Evolutionary conservation across 2,329 filamentous ascomycete species (phyloP).

Genomic region (Penicillium verrucosum): DNA sequence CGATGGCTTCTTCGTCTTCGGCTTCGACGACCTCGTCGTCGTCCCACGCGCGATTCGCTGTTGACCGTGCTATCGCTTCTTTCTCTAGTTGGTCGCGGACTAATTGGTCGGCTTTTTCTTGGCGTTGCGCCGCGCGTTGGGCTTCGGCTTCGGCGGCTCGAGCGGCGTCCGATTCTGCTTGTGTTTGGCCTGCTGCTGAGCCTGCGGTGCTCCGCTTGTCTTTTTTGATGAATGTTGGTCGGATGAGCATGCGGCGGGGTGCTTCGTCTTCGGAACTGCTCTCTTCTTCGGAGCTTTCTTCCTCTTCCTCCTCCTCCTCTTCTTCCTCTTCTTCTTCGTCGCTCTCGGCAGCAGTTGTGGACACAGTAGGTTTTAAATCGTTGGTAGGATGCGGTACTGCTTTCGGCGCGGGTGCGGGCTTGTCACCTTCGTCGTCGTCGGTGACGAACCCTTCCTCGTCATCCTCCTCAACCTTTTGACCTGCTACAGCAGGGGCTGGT

Average conservation of each 20-base stretch:
- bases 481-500: conserved; percentile 29
- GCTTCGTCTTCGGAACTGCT: conserved; percentile 57
- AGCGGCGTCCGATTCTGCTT: conserved; percentile 24
- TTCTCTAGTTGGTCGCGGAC: conserved; percentile 87
- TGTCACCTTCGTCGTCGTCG: conserved; percentile 48
- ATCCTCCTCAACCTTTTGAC: conserved; percentile 36
- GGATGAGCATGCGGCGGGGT: conserved; percentile 55
- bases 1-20: conserved; percentile 68
- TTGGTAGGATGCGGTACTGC: conserved; percentile 14
- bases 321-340: conserved; percentile 46
- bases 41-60: conserved; percentile 83
- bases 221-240: conserved; percentile 67
- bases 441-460: conserved; percentile 61
- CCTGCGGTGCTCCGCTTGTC: conserved; percentile 47
- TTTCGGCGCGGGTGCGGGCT: conserved; percentile 15
- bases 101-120: conserved; percentile 71
- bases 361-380: conserved; percentile 12
- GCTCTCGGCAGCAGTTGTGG: conserved; percentile 27
- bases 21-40: conserved; percentile 62
- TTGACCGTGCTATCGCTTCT: conserved; percentile 69
- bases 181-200: conserved; percentile 19
- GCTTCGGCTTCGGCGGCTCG: conserved; percentile 43
- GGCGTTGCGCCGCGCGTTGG: conserved; percentile 52
- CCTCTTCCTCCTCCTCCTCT: conserved; percentile 58
- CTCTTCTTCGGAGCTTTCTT: conserved; percentile 51